Percentiles rank a stretch among this genome's conserved stretches.
Conservation (phyloP, 2,329 filamentous ascomycete species). For the Ascocoryne sarcoides region DNA sequence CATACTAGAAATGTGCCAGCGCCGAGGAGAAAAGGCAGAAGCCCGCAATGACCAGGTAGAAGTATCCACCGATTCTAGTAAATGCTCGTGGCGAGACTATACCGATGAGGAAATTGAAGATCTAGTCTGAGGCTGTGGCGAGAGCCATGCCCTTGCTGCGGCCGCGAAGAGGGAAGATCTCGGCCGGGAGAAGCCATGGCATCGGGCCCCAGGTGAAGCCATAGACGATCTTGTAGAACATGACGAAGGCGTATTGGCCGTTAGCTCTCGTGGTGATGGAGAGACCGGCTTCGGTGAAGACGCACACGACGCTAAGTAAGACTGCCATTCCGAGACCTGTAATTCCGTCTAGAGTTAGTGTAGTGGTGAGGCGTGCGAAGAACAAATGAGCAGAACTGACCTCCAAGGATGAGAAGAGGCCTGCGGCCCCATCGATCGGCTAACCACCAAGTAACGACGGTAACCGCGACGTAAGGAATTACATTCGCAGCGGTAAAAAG, state of each 20-base stretch:
- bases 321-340: conserved; percentile 30
- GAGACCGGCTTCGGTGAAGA: conserved; percentile 30
- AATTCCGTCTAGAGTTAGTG: conserved; percentile 4
- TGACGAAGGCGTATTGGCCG: conserved; percentile 32
- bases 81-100: conserved; percentile 37
- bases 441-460: conserved; percentile 32
- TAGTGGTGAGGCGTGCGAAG: neutral
- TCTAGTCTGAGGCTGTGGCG: conserved; percentile 42
- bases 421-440: conserved; percentile 34
- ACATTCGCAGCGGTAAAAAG: conserved; percentile 34
- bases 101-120: conserved; percentile 50
- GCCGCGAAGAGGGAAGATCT: conserved; percentile 51
- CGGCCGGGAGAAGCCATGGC: conserved; percentile 47
- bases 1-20: conserved; percentile 33
- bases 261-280: conserved; percentile 27
- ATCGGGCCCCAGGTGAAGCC: conserved; percentile 34
- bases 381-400: too few relatives aligned
- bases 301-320: conserved; percentile 31
- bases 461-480: conserved; percentile 33
- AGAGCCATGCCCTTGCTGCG: conserved; percentile 56
- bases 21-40: conserved; percentile 33
- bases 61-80: conserved; percentile 34
- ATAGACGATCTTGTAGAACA: conserved; percentile 33
- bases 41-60: conserved; percentile 34
- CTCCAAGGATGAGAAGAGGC: conserved; percentile 28